These are phyloP conservation scores for Citrus inodora DNA, from an alignment of 345 rosid species.

Conservation along the genomic window DNA sequence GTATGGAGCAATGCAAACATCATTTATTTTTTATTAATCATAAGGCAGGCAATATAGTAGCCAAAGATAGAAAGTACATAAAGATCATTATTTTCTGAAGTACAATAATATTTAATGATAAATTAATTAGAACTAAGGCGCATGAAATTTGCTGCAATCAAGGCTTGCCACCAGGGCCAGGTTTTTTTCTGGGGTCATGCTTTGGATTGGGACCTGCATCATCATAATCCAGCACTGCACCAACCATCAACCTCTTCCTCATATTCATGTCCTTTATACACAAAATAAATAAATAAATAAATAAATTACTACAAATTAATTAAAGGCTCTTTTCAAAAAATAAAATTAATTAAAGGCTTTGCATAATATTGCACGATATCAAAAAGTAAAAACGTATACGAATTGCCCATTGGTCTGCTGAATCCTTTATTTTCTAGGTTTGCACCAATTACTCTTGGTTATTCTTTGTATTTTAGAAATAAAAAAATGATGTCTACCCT, in stretches of 20 bases:
- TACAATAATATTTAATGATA: background rate
- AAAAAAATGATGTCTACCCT: too few species aligned
- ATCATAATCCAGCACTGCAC: constrained; percentile 50
- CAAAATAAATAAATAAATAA: background rate
- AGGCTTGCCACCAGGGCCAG: constrained; percentile 30
- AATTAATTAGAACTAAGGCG: background rate
- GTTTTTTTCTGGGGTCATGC: constrained; percentile 60
- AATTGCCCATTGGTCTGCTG: too few species aligned
- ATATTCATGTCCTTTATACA: constrained; percentile 18
- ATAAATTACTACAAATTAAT: too few species aligned
- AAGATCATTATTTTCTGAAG: too few species aligned
- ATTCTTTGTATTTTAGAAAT: too few species aligned
- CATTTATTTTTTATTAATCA: background rate
- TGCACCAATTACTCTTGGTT: too few species aligned
- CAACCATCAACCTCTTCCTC: constrained; percentile 57
- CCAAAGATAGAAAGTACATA: background rate
- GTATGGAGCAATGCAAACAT: background rate
- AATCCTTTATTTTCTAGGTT: too few species aligned
- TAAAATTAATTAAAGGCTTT: too few species aligned
- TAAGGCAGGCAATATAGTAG: background rate
- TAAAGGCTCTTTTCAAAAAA: too few species aligned
- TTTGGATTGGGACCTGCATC: constrained; percentile 58
- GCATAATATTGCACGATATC: too few species aligned
- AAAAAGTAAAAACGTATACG: too few species aligned
- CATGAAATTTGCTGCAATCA: background rate